Base-by-base conservation (phyloP, 2,329 filamentous ascomycete genomes). In the Myriosclerotinia duriaeana region DNA sequence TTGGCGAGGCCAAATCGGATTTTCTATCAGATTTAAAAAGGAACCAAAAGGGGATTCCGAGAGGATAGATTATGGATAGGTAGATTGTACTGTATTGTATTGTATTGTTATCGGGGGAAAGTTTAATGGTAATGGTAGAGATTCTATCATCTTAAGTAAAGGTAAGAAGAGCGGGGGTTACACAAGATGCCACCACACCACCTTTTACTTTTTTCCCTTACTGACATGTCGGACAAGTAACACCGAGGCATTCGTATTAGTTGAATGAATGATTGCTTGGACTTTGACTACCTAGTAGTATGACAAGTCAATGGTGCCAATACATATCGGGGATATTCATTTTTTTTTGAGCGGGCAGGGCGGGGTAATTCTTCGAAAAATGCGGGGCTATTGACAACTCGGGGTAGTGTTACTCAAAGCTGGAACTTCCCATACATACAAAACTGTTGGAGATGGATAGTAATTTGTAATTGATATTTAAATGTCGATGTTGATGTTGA, bases 121-220 rank as follows among this genome's bases (percentile, higher is more conserved):
- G n/a, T 12, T 40, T 8, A 40, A 42, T 44, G 30, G 20, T 26
- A 17, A 50, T 38, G 12, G 58, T 38, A 48, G 58, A 38, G 30
- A 60, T 36, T 36, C 30, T 36, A 60, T 60, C 44, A 38, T 44
- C 50, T 60, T 60, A 60, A 60, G 30, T 60, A 60, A 50, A n/a
- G 34, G 44, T 22, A 26, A 4, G n/a, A 50, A 60, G 44, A 38
- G 58, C 44, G 58, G 58, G 58, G 58, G 58, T 50, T 48, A n/a
- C 42, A 59, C 56, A 11, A 48, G 17, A 44, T 26, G 26, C 20
- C 12, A 38, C 44, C 34, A 20, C 58, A 26, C 56, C 12, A n/a
- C 26, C 17, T n/a, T 59, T 59, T 46, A 5, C 20, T 15, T 20
- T 34, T 34, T 34, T 34, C 5, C 30, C 6, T 34, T 34, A 34